phyloP scores from a whole-genome alignment of 2,329 filamentous ascomycete genomes.

The Botrytis cinerea region DNA sequence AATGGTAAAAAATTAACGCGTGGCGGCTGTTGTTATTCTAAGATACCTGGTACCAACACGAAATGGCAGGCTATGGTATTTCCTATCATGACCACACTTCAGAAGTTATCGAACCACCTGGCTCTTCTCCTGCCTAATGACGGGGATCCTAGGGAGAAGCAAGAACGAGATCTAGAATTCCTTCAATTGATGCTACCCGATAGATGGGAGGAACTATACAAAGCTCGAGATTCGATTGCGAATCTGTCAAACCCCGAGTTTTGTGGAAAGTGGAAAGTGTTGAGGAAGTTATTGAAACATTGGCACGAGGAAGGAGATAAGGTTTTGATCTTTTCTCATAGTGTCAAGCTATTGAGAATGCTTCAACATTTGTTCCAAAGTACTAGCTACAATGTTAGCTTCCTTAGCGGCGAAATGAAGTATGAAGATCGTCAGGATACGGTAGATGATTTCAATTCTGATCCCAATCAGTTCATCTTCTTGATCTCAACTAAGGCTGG shows the following conservation, averaged over 20 bases:
- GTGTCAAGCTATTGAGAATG: slow-evolving; percentile 80
- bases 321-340: slow-evolving; percentile 93
- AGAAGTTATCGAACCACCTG: slow-evolving; percentile 92
- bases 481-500: slow-evolving; percentile 93
- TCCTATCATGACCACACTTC: slow-evolving; percentile 76
- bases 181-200: slow-evolving; percentile 75
- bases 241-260: slow-evolving; percentile 85
- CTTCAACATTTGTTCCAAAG: slow-evolving; percentile 82
- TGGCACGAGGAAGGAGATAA: slow-evolving; percentile 93
- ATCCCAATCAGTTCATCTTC: slow-evolving; percentile 88
- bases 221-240: slow-evolving; percentile 73
- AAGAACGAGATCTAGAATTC: slow-evolving; percentile 73
- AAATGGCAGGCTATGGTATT: slow-evolving; percentile 72
- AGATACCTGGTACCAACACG: slow-evolving; percentile 49
- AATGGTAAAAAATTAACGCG: slow-evolving; percentile 60
- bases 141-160: slow-evolving; percentile 68
- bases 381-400: slow-evolving; percentile 88
- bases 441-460: slow-evolving; percentile 90
- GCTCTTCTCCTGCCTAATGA: slow-evolving; percentile 75
- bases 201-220: slow-evolving; percentile 72
- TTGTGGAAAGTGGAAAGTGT: slow-evolving; percentile 94
- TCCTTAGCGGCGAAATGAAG: slow-evolving; percentile 80
- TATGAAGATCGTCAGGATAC: slow-evolving; percentile 80
- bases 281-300: slow-evolving; percentile 82
- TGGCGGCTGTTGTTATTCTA: slow-evolving; percentile 77